Evolutionary conservation across 805 yeast species (phyloP).

Genomic region (Lipomyces spencermartinsiae): DNA sequence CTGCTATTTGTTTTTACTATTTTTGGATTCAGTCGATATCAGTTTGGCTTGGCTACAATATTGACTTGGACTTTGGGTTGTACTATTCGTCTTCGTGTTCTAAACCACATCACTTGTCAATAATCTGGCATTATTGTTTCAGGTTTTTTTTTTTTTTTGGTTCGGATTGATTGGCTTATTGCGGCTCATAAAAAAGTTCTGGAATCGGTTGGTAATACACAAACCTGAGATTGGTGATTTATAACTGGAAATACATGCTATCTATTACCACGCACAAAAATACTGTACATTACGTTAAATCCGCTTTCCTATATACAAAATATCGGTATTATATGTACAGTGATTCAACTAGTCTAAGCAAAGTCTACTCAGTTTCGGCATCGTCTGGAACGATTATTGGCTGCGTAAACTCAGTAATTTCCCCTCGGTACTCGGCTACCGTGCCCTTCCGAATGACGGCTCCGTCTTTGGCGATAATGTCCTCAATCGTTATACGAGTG

Average conservation of each 20-base stretch:
- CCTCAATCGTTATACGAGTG: slow-evolving; percentile 26
- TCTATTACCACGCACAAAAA: background rate
- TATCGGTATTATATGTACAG: background rate
- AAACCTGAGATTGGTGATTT: background rate
- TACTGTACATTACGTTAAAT: background rate
- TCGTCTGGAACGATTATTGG: background rate
- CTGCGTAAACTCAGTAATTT: slow-evolving; percentile 26
- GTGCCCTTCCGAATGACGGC: slow-evolving; percentile 22
- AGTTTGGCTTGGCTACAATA: background rate
- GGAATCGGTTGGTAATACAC: background rate
- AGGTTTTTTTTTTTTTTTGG: background rate
- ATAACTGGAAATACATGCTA: background rate
- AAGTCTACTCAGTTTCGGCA: background rate
- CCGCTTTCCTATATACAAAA: background rate
- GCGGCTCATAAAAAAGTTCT: background rate
- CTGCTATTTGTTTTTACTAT: background rate
- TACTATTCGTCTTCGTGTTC: background rate
- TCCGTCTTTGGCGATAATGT: slow-evolving; percentile 25
- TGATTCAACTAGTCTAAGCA: background rate
- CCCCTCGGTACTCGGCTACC: slow-evolving; percentile 22
- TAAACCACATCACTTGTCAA: background rate
- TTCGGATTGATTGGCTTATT: background rate
- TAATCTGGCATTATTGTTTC: background rate
- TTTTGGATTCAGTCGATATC: too few species aligned
- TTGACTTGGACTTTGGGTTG: background rate